Conservation (phyloP, 2,329 filamentous ascomycete species). For the Gyromitra esculenta region DNA sequence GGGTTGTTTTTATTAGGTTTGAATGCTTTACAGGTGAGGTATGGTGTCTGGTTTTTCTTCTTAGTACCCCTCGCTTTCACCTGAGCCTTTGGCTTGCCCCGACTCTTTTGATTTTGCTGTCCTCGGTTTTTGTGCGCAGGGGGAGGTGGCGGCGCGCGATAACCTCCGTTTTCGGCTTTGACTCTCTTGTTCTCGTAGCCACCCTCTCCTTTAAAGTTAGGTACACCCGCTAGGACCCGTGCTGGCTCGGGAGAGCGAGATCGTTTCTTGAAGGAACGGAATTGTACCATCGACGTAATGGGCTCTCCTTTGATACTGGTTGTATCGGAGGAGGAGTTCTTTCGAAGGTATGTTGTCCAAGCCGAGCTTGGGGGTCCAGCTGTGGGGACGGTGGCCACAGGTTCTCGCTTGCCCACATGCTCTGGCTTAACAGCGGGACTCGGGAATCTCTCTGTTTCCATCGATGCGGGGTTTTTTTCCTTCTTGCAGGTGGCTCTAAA, state of each 20-base stretch:
- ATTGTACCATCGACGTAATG: neutral
- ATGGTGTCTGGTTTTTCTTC: too few species aligned
- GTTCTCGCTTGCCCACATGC: too few species aligned
- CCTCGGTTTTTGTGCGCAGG: neutral
- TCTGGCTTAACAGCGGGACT: neutral
- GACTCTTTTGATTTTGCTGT: too few species aligned
- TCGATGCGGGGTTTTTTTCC: neutral
- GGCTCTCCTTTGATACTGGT: neutral
- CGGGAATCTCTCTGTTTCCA: neutral
- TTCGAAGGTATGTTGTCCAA: neutral
- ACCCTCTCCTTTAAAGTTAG: too few species aligned
- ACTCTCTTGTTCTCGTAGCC: conserved; percentile 4
- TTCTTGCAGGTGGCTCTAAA: neutral
- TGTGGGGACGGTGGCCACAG: neutral
- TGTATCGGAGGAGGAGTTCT: neutral
- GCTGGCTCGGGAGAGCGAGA: conserved; percentile 12
- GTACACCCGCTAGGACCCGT: neutral
- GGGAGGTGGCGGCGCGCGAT: neutral
- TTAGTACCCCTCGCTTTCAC: too few species aligned
- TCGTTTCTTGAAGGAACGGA: conserved; percentile 6
- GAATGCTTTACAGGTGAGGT: too few species aligned
- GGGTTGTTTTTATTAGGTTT: too few species aligned
- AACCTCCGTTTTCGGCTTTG: neutral
- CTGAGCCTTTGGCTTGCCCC: too few species aligned
- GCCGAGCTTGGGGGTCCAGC: neutral